Percentiles rank a stretch among this genome's conserved stretches.
Evolutionary conservation across 345 rosid species (phyloP).

Genomic region (Lagerstroemia speciosa): DNA sequence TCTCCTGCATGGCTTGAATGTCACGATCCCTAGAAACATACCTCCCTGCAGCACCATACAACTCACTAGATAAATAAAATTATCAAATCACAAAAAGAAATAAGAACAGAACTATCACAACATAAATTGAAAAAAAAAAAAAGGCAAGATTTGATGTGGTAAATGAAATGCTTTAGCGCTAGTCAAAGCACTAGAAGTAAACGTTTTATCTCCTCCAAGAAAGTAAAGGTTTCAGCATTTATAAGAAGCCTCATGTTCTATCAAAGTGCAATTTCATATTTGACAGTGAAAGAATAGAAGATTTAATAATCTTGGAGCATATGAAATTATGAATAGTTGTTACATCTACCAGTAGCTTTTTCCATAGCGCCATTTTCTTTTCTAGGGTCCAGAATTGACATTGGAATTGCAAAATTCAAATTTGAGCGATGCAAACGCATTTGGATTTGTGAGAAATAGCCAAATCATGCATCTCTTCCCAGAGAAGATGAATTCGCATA

Average conservation of each 20-base stretch:
- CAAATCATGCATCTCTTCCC: background rate
- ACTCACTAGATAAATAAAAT: slow-evolving; percentile 1
- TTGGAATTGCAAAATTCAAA: background rate
- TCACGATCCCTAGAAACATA: slow-evolving; percentile 14
- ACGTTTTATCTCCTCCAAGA: background rate
- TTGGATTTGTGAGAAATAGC: background rate
- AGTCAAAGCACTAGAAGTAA: background rate
- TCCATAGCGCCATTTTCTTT: background rate
- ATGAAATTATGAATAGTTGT: background rate
- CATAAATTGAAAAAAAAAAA: background rate
- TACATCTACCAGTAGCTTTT: background rate
- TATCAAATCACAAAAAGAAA: background rate
- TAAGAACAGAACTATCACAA: background rate
- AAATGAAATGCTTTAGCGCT: background rate
- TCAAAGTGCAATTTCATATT: background rate
- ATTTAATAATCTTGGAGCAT: background rate
- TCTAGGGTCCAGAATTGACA: background rate
- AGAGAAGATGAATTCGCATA: too few species aligned
- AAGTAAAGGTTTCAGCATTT: background rate
- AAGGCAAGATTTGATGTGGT: background rate
- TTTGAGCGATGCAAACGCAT: background rate
- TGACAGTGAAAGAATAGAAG: background rate
- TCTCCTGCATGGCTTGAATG: slow-evolving; percentile 9
- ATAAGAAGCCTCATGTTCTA: background rate
- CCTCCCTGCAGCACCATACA: slow-evolving; percentile 6